Percentiles rank a stretch among this genome's conserved stretches.
phyloP scores from a whole-genome alignment of 208 protist genomes.

The Trypanosoma caninum region DNA sequence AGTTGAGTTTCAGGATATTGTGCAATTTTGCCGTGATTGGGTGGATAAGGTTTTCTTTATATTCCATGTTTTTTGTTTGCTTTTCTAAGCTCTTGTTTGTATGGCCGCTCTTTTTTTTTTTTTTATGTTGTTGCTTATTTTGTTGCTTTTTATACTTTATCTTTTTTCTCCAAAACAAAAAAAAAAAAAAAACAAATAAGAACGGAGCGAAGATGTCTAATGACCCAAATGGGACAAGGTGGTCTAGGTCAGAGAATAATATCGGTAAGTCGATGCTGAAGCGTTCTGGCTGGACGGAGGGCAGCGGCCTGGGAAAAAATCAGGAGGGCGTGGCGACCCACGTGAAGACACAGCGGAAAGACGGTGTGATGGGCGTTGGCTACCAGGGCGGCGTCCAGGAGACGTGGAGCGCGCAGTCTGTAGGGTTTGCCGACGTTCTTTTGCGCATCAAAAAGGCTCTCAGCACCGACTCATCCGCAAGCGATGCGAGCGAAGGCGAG shows the following conservation, averaged over 20 bases:
- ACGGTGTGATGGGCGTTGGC: constrained; percentile 84
- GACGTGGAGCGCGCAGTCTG: constrained; percentile 83
- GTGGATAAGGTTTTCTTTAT: too few relatives aligned
- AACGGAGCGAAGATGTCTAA: constrained; percentile 39
- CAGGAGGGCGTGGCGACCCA: constrained; percentile 78
- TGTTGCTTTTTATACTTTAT: too few relatives aligned
- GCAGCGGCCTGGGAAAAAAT: constrained; percentile 81
- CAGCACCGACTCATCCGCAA: constrained; percentile 23
- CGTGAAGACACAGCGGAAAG: constrained; percentile 88
- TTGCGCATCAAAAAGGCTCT: constrained; percentile 51
- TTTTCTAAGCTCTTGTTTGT: too few relatives aligned
- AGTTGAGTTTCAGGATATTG: too few relatives aligned
- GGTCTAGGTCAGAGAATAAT: constrained; percentile 75
- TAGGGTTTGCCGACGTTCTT: constrained; percentile 86
- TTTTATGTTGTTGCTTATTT: too few relatives aligned
- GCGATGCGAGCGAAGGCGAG: constrained; percentile 26
- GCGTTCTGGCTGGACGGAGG: constrained; percentile 91
- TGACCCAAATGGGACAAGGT: constrained; percentile 84
- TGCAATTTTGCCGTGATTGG: too few relatives aligned
- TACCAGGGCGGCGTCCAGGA: constrained; percentile 80
- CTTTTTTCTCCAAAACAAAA: background rate
- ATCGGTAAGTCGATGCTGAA: constrained; percentile 85
- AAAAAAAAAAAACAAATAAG: constrained; percentile 3
- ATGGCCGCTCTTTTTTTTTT: background rate
- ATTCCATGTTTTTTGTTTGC: too few relatives aligned